Evolutionary conservation across 2,329 filamentous ascomycete species (phyloP).

Genomic region (Aureobasidium sp.): DNA sequence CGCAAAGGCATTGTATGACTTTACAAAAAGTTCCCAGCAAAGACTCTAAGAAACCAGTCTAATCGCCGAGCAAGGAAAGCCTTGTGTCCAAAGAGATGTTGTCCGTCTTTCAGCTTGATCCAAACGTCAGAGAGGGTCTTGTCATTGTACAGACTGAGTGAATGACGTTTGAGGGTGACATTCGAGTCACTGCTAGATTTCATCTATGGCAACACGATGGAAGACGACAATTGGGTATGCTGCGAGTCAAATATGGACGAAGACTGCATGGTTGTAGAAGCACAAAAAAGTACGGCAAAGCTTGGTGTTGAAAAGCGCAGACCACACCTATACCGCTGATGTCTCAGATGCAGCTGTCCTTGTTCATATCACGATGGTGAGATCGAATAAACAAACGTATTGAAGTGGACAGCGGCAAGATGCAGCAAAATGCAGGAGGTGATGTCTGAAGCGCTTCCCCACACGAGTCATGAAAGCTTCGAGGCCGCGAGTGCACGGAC

Average conservation of each 20-base stretch:
- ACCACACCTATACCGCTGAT: too few species aligned
- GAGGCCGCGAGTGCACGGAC: neutral
- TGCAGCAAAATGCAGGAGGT: neutral
- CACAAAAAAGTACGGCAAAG: too few species aligned
- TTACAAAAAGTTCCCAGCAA: neutral
- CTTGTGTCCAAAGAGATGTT: constrained; percentile 1
- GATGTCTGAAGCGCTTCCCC: neutral
- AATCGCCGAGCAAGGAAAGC: neutral
- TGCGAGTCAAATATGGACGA: too few species aligned
- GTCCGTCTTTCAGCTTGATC: neutral
- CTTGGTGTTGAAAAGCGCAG: too few species aligned
- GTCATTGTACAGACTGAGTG: neutral
- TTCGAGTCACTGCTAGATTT: neutral
- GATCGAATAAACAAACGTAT: neutral
- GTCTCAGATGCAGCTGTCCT: too few species aligned
- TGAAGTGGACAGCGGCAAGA: neutral
- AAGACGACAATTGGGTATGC: neutral
- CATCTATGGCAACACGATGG: neutral
- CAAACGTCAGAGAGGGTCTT: neutral
- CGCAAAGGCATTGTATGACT: neutral
- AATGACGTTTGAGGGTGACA: neutral
- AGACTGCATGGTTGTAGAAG: too few species aligned
- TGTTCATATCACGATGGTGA: too few species aligned
- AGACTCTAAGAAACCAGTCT: neutral
- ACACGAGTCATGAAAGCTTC: constrained; percentile 1